Conservation (phyloP, 108 stramenopile species). For the Fragilaria radians region DNA sequence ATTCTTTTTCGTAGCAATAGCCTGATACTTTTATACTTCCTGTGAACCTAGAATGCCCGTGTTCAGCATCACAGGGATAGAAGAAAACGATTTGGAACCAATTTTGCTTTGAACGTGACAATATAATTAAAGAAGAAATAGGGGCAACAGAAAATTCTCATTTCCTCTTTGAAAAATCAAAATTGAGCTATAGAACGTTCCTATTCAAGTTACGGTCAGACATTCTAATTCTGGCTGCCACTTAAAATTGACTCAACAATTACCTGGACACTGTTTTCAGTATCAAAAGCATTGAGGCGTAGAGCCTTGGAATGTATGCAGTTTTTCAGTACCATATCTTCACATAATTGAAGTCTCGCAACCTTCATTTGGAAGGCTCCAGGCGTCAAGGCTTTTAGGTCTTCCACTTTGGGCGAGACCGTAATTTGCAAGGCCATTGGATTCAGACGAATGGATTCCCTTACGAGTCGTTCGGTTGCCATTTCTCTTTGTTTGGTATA, state of each 20-base stretch:
- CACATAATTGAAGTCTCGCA: conserved; percentile 53
- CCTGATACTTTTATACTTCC: no score
- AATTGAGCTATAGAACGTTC: no score
- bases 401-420: conserved; percentile 53
- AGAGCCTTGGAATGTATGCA: conserved; percentile 48
- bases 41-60: no score
- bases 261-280: conserved; percentile 43
- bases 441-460: conserved; percentile 60
- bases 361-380: conserved; percentile 40
- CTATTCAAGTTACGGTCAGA: no score
- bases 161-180: no score
- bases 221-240: no score
- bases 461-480: conserved; percentile 64
- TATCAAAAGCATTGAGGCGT: conserved; percentile 50
- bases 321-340: conserved; percentile 65
- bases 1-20: no score
- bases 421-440: conserved; percentile 53
- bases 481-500: conserved; percentile 73
- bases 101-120: no score
- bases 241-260: conserved; percentile 38
- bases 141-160: no score
- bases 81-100: no score
- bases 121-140: no score
- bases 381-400: conserved; percentile 40
- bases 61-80: no score